Evolutionary conservation across 768 basidiomycete genomes (phyloP).

Genomic region (Pluteus cervinus): DNA sequence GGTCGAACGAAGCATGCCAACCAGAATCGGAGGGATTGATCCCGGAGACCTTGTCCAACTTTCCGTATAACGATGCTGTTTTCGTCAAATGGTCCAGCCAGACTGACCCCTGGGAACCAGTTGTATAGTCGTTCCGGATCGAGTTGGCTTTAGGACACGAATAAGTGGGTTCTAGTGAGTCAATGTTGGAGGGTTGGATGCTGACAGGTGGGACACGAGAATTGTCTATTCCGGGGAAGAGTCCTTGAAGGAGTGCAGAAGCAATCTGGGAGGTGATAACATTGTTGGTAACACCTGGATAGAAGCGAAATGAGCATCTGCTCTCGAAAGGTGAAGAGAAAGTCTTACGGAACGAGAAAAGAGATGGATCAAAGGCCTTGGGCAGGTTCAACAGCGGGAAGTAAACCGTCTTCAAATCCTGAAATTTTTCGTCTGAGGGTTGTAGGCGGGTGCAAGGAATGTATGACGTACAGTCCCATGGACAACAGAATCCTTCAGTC

Average conservation of each 20-base stretch:
- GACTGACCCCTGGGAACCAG: slow-evolving; percentile 24
- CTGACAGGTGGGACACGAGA: slow-evolving; percentile 19
- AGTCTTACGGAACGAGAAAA: slow-evolving; percentile 31
- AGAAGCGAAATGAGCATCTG: not conserved
- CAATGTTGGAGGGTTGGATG: slow-evolving; percentile 34
- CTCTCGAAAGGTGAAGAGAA: not conserved
- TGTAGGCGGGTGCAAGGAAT: not conserved
- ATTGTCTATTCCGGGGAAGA: slow-evolving; percentile 35
- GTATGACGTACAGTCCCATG: slow-evolving; percentile 34
- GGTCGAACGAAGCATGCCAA: slow-evolving; percentile 47
- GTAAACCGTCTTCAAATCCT: slow-evolving; percentile 42
- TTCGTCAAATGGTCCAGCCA: slow-evolving; percentile 38
- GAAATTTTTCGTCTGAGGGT: not conserved
- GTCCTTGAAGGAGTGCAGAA: slow-evolving; percentile 35
- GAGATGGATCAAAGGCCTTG: slow-evolving; percentile 22
- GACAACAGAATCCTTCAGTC: slow-evolving; percentile 35
- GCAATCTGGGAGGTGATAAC: slow-evolving; percentile 48
- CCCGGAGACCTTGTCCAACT: slow-evolving; percentile 38
- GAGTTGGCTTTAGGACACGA: slow-evolving; percentile 32
- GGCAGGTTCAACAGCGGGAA: slow-evolving; percentile 32
- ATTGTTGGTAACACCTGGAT: slow-evolving; percentile 44
- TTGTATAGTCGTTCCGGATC: slow-evolving; percentile 29
- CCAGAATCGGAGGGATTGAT: slow-evolving; percentile 33
- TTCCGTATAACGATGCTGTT: slow-evolving; percentile 31
- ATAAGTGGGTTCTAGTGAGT: slow-evolving; percentile 43